Base-by-base conservation (phyloP, 1,284 basidiomycete species). In the Trametes sp. region DNA sequence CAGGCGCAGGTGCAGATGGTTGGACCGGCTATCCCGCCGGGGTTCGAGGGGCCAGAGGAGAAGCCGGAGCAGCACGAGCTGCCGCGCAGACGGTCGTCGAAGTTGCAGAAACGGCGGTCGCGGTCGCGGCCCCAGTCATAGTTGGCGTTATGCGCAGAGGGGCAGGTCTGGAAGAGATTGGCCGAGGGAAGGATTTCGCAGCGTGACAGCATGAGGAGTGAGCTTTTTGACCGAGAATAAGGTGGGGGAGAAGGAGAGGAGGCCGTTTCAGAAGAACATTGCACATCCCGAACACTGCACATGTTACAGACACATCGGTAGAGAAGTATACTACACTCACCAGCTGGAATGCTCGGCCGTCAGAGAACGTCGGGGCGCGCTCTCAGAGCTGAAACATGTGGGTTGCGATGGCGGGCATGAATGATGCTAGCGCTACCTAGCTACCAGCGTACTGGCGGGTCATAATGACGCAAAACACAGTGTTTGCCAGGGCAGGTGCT, bases 71-170 rank as follows among this genome's bases (percentile, higher is more conserved):
- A 33, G 24, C 9, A 7, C 19, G 26, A 33, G 16, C 6, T 26
- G 31, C n/a, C 7, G 31, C 29, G 24, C 21, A 36, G 50, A 21
- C n/a, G 51, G 35, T 19, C 56, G 38, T 59, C 59, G 57, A 65
- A 62, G 64, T 33, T 65, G 64, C 41, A 57, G 46, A 65, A 62
- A 53, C 58, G 57, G 49, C 38, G 54, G 38, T 46, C 60, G 50
- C 46, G 60, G 23, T 46, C 54, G 44, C 60, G 45, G 45, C 45
- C 13, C 36, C 26, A 46, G 49, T 64, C 62, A 57, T 64, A 64
- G 46, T 54, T 50, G 48, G 54, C 44, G 54, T n/a, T 8, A 19
- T 24, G 41, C 14, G 33, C 16, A 1, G 28, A 11, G 9, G 28
- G 36, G 7, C 3, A 10, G 29, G 26, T 8, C 16, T 10, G 36